Base-by-base conservation (phyloP, 495 filamentous ascomycete genomes). In the Darksidea phi region DNA sequence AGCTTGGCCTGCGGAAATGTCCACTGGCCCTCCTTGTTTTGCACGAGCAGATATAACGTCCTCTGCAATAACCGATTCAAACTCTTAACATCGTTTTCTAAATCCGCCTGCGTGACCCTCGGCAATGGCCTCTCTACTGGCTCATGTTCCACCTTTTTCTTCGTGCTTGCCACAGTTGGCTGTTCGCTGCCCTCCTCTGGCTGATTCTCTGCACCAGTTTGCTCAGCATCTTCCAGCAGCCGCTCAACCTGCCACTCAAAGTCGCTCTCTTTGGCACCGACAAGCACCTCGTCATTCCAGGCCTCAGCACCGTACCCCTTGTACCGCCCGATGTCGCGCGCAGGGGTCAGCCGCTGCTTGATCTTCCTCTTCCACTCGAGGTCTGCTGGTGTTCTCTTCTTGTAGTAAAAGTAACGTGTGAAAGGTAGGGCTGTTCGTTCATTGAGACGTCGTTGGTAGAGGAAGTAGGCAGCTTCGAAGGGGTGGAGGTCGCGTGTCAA, bases 401-500 rank as follows among this genome's bases (percentile, higher is more conserved):
- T 95, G 87, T 91, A 95, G 82, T 95, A 99, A 76, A 97, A 94
- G 72, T 89, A 91, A 52, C 88, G 84, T 17, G 87, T 88, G 78
- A 99, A 99, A 1, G 93, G 92, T 8, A 93, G 80, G 11, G 85
- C 84, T 28, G 96, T 79, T 11, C 94, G 90, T 78, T 99, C 94
- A 75, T 99, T 96, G 53, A 99, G 81, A 12, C 94, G 91, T 60
- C 90, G 89, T 76, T 99, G 94, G 78, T 99, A 99, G 73, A 97
- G 89, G 79, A 86, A 94, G 78, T 83, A 97, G 51, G 92, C 79
- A 72, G 90, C 87, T 75, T 99, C 94, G 74, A 99, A 97, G 12
- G 88, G 80, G 32, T 86, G 86, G 17, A 90, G 86, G 50, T 87
- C 79, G 60, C 88, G 88, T 51, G 95, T 97, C 63, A 99, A 79